Base-by-base conservation (phyloP, 108 stramenopile genomes). In the Aurantiochytrium sp. region DNA sequence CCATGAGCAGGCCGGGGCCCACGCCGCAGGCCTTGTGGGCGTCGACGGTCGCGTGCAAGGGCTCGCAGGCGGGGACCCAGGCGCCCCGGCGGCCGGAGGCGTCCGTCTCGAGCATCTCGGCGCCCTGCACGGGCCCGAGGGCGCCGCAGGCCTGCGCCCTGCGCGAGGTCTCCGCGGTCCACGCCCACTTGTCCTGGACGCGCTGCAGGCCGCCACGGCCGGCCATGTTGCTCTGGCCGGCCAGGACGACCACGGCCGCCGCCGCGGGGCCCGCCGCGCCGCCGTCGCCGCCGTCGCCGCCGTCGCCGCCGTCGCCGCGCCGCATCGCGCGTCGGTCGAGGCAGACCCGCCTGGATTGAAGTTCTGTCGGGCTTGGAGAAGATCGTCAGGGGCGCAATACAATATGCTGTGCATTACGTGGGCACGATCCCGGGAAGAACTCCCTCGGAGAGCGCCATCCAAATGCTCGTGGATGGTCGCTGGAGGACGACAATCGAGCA, bases 221-320 rank as follows among this genome's bases (percentile, higher is more conserved):
- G 21, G 73, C 39, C 73, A 81, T 81, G 45, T 81, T 81, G 73
- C 73, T 81, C 39, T 81, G 73, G 12, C 73, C 73, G 0, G 73
- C 73, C 15, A 81, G 45, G 17, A 81, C 45, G 3, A 81, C 45
- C 27, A 34, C 8, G 27, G 34, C 21, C 53, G 0, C 12, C 12
- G 53, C 12, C 21, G 53, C 53, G n/a, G n/a, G n/a, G n/a, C n/a
- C n/a, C n/a, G n/a, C n/a, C n/a, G n/a, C 21, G 12, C 53, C 53
- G 53, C 53, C 53, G 21, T 54, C 17, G 53, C 53, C 21, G 12
- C 21, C 53, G 53, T 54, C 53, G 21, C 12, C 21, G 53, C 53
- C n/a, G n/a, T n/a, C n/a, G n/a, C n/a, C n/a, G n/a, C n/a, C n/a
- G n/a, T n/a, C n/a, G n/a, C n/a, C n/a, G n/a, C n/a, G n/a, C n/a